Evolutionary conservation across 345 rosid genomes (phyloP), one percentile per base, ranked within the genome.

Genomic region (Schrenkiella parvula): DNA sequence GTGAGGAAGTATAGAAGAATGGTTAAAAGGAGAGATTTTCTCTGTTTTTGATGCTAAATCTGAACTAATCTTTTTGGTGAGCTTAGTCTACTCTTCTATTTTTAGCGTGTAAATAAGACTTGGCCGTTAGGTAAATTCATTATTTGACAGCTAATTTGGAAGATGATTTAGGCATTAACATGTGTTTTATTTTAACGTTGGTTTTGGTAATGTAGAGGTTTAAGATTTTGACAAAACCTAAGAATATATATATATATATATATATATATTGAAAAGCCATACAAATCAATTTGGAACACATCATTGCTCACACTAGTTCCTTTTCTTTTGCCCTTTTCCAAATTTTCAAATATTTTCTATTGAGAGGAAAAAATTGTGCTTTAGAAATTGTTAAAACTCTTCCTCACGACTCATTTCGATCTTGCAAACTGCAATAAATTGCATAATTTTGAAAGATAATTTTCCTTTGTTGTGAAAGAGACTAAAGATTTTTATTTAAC

Each of bases 51-150:
- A 46, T 64, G 28, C n/a, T 73, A 35, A 44, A 38, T 26, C 60
- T 57, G 67, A 66, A 74, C 37, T 74, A 74, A 42, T 67, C 68
- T 25, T 17, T 31, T 23, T 23, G 39, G 42, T 59, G 62, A 74
- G 73, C 78, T 22, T 51, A 68, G 74, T 75, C 79, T 42, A 56
- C 68, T 68, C 38, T 68, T 42, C 79, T 75, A 68, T 75, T 68
- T 51, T 75, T 52, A 43, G 73, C 13, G 64, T 75, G 38, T 68
- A 52, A 52, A 32, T 17, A 67, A 74, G 74, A 52, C 69, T 75
- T 75, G 73, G 69, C 56, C 35, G 25, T 31, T 67, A 21, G 68
- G 51, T 12, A 42, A 41, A 29, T 50, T 59, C 2, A 38, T 51
- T 50, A 57, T 59, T 39, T 71, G 62, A 60, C 3, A 23, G 48